phyloP scores from a whole-genome alignment of 345 rosid genomes.

The Arabis alpina region DNA sequence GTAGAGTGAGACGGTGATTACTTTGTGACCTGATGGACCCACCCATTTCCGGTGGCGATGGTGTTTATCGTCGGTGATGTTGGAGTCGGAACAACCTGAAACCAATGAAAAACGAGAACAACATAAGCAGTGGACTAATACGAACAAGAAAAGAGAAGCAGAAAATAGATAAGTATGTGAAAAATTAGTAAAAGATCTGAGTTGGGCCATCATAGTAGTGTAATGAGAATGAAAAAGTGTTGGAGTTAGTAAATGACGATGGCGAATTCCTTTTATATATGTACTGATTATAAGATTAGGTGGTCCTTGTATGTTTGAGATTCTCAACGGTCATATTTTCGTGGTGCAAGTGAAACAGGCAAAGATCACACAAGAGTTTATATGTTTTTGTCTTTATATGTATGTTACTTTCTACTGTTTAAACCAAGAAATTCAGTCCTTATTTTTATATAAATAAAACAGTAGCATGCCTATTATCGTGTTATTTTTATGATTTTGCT shows the following conservation, averaged over 20 bases:
- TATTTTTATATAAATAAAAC: background rate
- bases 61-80: constrained; percentile 34
- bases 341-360: constrained; percentile 27
- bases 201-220: constrained; percentile 28
- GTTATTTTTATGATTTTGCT: constrained; percentile 16
- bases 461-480: constrained; percentile 14
- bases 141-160: constrained; percentile 11
- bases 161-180: background rate
- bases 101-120: constrained; percentile 42
- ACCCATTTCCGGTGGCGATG: constrained; percentile 64
- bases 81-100: constrained; percentile 42
- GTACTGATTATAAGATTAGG: background rate
- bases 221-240: constrained; percentile 3
- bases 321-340: constrained; percentile 41
- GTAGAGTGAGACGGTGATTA: constrained; percentile 63
- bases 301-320: constrained; percentile 29
- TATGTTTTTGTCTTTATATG: constrained; percentile 33
- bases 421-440: constrained; percentile 8
- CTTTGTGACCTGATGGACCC: constrained; percentile 74
- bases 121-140: constrained; percentile 23
- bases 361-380: constrained; percentile 3
- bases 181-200: constrained; percentile 21
- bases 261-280: constrained; percentile 21
- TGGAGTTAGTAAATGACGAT: constrained; percentile 8
- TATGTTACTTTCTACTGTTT: constrained; percentile 25